phyloP scores from a whole-genome alignment of 352 stramenopile genomes.

The Globisporangium barbulae region DNA sequence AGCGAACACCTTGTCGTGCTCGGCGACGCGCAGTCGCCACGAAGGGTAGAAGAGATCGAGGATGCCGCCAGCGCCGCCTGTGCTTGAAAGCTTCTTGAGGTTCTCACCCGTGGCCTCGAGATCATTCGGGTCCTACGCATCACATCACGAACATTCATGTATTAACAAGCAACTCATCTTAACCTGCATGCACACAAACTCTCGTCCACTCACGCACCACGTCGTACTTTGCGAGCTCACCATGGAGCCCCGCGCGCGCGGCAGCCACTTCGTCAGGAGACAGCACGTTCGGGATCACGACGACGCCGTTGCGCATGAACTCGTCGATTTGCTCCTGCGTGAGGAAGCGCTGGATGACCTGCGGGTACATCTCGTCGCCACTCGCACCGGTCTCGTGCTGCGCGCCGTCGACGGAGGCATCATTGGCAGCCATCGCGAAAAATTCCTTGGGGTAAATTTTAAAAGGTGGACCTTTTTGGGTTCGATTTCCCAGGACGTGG shows the following conservation, averaged over 20 bases:
- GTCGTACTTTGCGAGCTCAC: constrained; percentile 61
- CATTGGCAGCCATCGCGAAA: background rate
- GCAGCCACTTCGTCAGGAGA: constrained; percentile 48
- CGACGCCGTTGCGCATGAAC: constrained; percentile 62
- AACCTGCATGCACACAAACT: background rate
- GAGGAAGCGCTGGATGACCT: constrained; percentile 28
- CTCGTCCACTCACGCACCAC: constrained; percentile 39
- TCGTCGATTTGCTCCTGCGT: constrained; percentile 53
- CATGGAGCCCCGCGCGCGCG: constrained; percentile 54
- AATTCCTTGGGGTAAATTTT: too few species aligned
- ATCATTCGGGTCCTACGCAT: constrained; percentile 52
- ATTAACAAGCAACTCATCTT: background rate
- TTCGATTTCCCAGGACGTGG: too few species aligned
- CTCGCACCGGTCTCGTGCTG: constrained; percentile 19
- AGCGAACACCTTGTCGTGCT: constrained; percentile 70
- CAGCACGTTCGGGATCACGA: constrained; percentile 78
- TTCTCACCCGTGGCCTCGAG: constrained; percentile 58
- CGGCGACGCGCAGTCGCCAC: constrained; percentile 77
- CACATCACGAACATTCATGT: background rate
- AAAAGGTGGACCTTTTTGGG: too few species aligned
- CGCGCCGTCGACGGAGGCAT: background rate
- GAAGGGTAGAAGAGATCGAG: constrained; percentile 89
- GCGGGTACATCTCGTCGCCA: constrained; percentile 19
- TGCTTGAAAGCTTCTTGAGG: constrained; percentile 84
- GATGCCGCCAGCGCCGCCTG: constrained; percentile 82